Evolutionary conservation across 495 filamentous ascomycete species (phyloP).

Genomic region (Massariosphaeria phaeospora): DNA sequence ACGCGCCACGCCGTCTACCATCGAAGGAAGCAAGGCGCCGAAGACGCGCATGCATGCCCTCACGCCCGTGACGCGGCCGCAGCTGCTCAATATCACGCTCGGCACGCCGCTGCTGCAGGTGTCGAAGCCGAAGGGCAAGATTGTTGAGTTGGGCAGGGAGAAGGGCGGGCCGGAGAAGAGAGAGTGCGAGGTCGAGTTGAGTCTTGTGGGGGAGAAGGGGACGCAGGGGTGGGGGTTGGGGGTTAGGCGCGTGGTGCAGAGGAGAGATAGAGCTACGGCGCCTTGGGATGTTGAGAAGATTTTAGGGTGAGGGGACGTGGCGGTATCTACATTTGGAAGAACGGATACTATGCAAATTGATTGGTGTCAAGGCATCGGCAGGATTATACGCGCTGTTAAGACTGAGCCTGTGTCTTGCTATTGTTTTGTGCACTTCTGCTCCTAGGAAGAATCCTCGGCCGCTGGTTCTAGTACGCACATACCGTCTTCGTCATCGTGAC

Average conservation of each 20-base stretch:
- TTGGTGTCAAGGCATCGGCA: too few relatives aligned
- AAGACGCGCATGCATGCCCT: slow-evolving; percentile 88
- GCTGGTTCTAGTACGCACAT: too few relatives aligned
- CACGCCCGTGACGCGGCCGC: slow-evolving; percentile 65
- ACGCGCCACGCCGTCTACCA: slow-evolving; percentile 52
- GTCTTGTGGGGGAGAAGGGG: slow-evolving; percentile 58
- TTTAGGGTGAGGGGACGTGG: slow-evolving; percentile 19
- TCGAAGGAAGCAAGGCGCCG: slow-evolving; percentile 49
- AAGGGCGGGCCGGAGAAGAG: slow-evolving; percentile 50
- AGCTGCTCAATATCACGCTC: slow-evolving; percentile 75
- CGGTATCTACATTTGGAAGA: too few relatives aligned
- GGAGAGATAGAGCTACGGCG: slow-evolving; percentile 55
- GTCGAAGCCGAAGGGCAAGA: slow-evolving; percentile 84
- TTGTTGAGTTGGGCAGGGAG: slow-evolving; percentile 51
- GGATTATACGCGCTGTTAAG: too few relatives aligned
- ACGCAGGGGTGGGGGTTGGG: slow-evolving; percentile 79
- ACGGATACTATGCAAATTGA: too few relatives aligned
- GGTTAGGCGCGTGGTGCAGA: slow-evolving; percentile 76
- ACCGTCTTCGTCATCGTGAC: too few relatives aligned
- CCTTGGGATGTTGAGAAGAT: slow-evolving; percentile 76
- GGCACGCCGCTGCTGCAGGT: slow-evolving; percentile 80
- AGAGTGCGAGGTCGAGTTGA: slow-evolving; percentile 78
- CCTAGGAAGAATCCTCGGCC: too few relatives aligned
- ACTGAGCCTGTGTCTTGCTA: too few relatives aligned
- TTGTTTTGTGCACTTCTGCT: too few relatives aligned